Base-by-base conservation (phyloP, 352 stramenopile species). In the Phytophthora fragariae region DNA sequence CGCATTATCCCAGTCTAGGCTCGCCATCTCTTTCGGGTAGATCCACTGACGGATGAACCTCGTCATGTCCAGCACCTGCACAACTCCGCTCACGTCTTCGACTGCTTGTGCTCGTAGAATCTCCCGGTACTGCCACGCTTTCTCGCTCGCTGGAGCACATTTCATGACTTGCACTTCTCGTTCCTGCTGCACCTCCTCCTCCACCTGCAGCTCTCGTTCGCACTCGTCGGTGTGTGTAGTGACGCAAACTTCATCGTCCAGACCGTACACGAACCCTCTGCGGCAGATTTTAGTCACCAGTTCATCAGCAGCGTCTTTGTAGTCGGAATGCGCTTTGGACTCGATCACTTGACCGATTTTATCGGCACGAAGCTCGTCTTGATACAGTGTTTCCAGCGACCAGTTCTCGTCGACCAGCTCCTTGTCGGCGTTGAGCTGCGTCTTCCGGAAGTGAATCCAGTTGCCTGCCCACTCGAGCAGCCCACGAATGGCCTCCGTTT, bases 391-490 rank as follows among this genome's bases (percentile, higher is more conserved):
- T 29, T 84, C 68, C 0, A 92, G 65, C 0, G 68, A 78, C 84
- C 83, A 92, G 21, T 92, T 57, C 8, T 93, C 85, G 19, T 74
- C 55, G 3, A 88, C 57, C 12, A 88, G 19, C 39, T 89, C 85
- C 1, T 53, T 37, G 1, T 53, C 47, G 21, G 33, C n/a, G 8
- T 80, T 31, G 0, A 68, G 35, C 19, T 77, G 65, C 24, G 81
- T 81, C 17, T 77, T 72, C n/a, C 69, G 73, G 24, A 83, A 97
- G 50, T 95, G 84, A 44, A 96, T 70, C 0, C 89, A 90, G 66
- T 92, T 95, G 21, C 81, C 63, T 15, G 88, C 84, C 91, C 93
- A 98, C 67, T 94, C 90, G 0, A 90, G 57, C 21, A 97, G 37
- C 0, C 92, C 92, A 12, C 74, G 56, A 10, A 83, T 75, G 52